Evolutionary conservation across 228 moss, liverwort and hornwort species (phyloP).

Genomic region (Sphagnum magellanicum): DNA sequence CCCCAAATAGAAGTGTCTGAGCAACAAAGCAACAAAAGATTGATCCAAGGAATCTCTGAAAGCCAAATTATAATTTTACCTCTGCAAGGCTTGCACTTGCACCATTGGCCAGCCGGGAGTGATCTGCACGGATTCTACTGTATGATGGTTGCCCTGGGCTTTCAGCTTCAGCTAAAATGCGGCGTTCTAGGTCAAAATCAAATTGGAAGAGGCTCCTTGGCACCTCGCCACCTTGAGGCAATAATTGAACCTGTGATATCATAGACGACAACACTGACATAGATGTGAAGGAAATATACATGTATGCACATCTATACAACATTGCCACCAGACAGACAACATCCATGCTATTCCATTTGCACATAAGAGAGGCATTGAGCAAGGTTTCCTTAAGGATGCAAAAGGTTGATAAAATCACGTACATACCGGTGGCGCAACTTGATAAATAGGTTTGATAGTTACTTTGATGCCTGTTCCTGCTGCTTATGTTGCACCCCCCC

Average conservation of each 20-base stretch:
- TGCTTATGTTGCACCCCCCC: conserved; percentile 27
- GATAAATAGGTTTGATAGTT: conserved; percentile 75
- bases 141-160: conserved; percentile 40
- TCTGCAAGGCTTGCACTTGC: conserved; percentile 13
- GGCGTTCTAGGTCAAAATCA: conserved; percentile 88
- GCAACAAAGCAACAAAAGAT: too few species aligned
- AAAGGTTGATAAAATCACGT: background rate
- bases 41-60: too few species aligned
- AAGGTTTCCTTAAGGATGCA: background rate
- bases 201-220: conserved; percentile 81
- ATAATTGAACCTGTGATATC: conserved; percentile 50
- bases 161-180: conserved; percentile 82
- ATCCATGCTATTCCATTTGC: background rate
- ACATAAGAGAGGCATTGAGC: background rate
- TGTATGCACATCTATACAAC: background rate
- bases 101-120: conserved; percentile 26
- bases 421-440: conserved; percentile 77
- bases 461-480: conserved; percentile 81
- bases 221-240: conserved; percentile 73
- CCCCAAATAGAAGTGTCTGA: too few species aligned
- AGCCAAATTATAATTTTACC: too few species aligned
- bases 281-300: background rate
- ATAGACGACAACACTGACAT: background rate
- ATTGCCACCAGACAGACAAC: background rate
- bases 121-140: conserved; percentile 12